phyloP scores from a whole-genome alignment of 106 monocot genomes.

The Amphibolis antarctica region DNA sequence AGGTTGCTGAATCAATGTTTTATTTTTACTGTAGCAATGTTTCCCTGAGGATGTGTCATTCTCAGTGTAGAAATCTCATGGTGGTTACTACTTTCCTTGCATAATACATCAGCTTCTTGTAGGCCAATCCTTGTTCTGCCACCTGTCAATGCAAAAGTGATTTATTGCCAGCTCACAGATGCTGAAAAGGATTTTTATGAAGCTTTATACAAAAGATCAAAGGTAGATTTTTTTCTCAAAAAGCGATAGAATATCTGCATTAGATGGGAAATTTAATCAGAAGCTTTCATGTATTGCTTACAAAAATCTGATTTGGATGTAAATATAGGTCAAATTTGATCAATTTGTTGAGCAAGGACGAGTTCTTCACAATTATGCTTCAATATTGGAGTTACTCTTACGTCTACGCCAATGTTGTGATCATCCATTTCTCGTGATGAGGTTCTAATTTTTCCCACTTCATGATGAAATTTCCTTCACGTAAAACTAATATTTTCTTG shows the following conservation, averaged over 20 bases:
- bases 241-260: neutral
- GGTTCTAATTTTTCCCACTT: constrained; percentile 22
- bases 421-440: constrained; percentile 93
- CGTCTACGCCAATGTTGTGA: constrained; percentile 96
- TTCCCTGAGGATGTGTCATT: too few relatives aligned
- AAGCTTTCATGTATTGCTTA: neutral
- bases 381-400: constrained; percentile 92
- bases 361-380: constrained; percentile 98
- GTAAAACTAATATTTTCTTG: neutral
- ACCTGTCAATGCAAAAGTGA: constrained; percentile 50
- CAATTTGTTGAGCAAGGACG: constrained; percentile 95
- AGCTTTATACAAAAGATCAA: constrained; percentile 83
- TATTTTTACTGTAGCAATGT: neutral
- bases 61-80: neutral
- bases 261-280: neutral
- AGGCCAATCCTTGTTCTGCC: constrained; percentile 92
- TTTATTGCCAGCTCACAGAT: constrained; percentile 70
- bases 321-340: constrained; percentile 80
- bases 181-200: constrained; percentile 94
- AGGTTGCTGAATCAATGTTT: constrained; percentile 20
- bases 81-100: neutral
- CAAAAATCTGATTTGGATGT: neutral
- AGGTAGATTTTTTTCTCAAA: constrained; percentile 28
- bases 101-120: constrained; percentile 1
- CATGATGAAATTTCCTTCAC: neutral